Base-by-base conservation (phyloP, 805 yeast genomes). In the Ogataea nonfermentans region DNA sequence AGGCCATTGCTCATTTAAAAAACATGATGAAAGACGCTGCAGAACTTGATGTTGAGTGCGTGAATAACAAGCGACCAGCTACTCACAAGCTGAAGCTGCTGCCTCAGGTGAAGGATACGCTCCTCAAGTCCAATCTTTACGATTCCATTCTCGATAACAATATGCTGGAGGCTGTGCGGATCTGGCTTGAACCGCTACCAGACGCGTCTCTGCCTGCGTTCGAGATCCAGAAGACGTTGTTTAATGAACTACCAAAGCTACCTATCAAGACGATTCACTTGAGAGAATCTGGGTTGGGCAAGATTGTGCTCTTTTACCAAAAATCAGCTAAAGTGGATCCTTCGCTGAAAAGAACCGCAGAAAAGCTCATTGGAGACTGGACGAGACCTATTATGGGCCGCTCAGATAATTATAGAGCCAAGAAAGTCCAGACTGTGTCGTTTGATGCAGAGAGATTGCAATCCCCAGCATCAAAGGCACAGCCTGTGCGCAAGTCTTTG, bases 131-230 rank as follows among this genome's bases (percentile, higher is more conserved):
- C 2, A 84, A 83, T 59, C 71, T 93, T 53, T 90, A 95, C 24
- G 96, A 91, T 57, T 84, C 95, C 20, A 87, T 93, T 43, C 72
- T 93, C 56, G 99, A 93, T 67, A 93, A 93, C 61, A 93, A 93
- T 62, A 65, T 93, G 53, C 70, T 93, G 44, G 97, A 91, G 55
- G 91, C 95, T 35, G 90, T 93, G 19, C 76, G 98, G 52, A 81
- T 88, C 61, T 93, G 99, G 99, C 72, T 93, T 42, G 99, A 93
- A 63, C 99, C 99, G 22, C 73, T 93, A 53, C 99, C 99, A 3
- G 98, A 95, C 70, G 95, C 95, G 32, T 87, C 96, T 9, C 73
- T 93, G 65, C 99, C 99, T n/a, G 90, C 96, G 1, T 93, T 84
- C 66, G 95, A 89, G 62, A 91, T 93, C 49, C 99, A 93, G 62